These are phyloP conservation scores for Pistacia atlantica DNA, from an alignment of 345 rosid species.

Conservation along the genomic window DNA sequence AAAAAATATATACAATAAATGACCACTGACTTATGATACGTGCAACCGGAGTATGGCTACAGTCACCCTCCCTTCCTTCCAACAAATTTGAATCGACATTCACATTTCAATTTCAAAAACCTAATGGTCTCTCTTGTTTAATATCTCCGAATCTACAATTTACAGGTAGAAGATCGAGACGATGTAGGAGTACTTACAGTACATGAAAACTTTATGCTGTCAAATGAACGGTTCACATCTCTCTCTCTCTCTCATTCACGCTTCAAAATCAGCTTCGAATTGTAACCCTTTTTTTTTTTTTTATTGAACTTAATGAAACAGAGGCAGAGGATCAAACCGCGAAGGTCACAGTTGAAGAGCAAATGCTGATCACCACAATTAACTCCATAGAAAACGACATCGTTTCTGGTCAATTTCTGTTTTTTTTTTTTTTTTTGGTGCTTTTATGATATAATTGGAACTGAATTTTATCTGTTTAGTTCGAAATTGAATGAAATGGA, in stretches of 20 bases:
- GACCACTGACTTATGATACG: no score
- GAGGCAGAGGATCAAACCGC: slow-evolving; percentile 94
- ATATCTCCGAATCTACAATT: neutral
- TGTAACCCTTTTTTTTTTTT: neutral
- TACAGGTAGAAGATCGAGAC: neutral
- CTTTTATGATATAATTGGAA: no score
- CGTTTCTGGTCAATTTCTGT: slow-evolving; percentile 37
- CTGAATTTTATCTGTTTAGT: no score
- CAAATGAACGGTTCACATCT: slow-evolving; percentile 60
- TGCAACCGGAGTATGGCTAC: no score
- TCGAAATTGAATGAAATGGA: no score
- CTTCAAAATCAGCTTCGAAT: neutral
- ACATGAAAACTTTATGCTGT: slow-evolving; percentile 71
- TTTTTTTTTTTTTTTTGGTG: neutral
- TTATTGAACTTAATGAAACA: slow-evolving; percentile 21
- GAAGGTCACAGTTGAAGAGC: slow-evolving; percentile 70
- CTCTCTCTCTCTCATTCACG: neutral
- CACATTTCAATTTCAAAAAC: no score
- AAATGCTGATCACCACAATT: slow-evolving; percentile 53
- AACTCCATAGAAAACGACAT: slow-evolving; percentile 61
- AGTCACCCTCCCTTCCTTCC: no score
- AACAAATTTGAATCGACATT: no score
- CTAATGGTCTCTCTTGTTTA: neutral
- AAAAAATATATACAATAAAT: no score
- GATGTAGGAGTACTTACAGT: slow-evolving; percentile 89